A percentile compares a stretch with the other conserved stretches of the same genome.
phyloP scores from a whole-genome alignment of 2,329 filamentous ascomycete species.

The Fusarium foetens region DNA sequence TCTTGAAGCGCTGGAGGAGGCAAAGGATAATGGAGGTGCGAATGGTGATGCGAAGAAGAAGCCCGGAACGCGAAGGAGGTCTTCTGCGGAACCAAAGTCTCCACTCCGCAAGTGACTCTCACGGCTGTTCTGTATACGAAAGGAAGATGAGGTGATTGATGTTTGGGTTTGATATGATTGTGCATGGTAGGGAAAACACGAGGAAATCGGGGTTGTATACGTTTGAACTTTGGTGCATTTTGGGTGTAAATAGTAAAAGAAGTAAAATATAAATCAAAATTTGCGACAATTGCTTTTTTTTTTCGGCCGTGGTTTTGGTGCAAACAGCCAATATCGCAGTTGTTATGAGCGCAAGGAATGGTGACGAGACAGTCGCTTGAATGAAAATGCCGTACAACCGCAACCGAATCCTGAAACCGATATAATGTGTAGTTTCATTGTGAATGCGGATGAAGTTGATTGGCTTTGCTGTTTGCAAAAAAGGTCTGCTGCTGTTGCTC shows the following conservation, averaged over 20 bases:
- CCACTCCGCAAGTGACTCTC: constrained; percentile 20
- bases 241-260: not conserved
- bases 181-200: not conserved
- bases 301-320: too few relatives aligned
- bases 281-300: not conserved
- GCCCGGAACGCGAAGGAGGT: constrained; percentile 3
- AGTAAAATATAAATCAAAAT: not conserved
- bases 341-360: not conserved
- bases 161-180: not conserved
- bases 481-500: too few relatives aligned
- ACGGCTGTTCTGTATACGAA: not conserved
- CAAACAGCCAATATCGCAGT: not conserved
- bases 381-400: too few relatives aligned
- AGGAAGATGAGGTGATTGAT: not conserved
- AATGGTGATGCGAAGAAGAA: constrained; percentile 32
- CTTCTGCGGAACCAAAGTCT: constrained; percentile 24
- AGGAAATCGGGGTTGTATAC: not conserved
- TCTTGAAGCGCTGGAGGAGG: constrained; percentile 29
- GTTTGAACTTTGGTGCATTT: not conserved
- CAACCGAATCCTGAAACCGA: too few relatives aligned
- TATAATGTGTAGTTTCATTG: too few relatives aligned
- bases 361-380: too few relatives aligned
- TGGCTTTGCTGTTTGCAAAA: too few relatives aligned
- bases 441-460: too few relatives aligned
- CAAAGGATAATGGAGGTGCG: constrained; percentile 2